Base-by-base conservation (phyloP, 208 protist genomes). In the Herpetomonas tarakana region DNA sequence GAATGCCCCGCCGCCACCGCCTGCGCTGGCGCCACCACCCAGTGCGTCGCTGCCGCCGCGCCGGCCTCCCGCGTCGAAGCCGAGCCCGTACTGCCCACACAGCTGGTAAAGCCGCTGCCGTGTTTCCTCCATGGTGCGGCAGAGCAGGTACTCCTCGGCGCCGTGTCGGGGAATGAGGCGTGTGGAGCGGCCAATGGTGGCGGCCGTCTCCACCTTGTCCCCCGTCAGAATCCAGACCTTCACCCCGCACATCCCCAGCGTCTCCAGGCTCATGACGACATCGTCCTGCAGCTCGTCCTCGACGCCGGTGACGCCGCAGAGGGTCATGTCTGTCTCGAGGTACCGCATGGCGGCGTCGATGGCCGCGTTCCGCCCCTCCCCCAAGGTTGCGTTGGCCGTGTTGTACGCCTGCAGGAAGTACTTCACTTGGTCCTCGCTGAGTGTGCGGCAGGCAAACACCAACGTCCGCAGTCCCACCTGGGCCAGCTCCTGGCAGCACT, bases 221-320 rank as follows among this genome's bases (percentile, higher is more conserved):
- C 98, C 98, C 2, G 98, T 99, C 1, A 99, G 79, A 83, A 99
- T 98, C 98, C 98, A 99, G 6, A 99, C 85, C 39, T 95, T 97
- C 31, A 99, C 93, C 41, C 96, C 97, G n/a, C 97, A 98, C 79
- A 98, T 97, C 47, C 93, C 77, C 0, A 99, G 76, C 38, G 77
- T 88, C 70, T 99, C 98, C 0, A 99, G 74, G 44, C 97, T 98
- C 1, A 78, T 65, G 19, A 83, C 74, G 14, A 97, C 92, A 47
- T 96, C 77, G 41, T 96, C 89, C 82, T 99, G 98, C n/a, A 99
- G 75, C 69, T 96, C 88, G 60, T 99, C 98, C 79, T 99, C 98
- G 2, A 99, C 97, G 9, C 97, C 98, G 2, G 97, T 99, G 0
- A 99, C 75, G 18, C 96, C 92, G 26, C 97, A 69, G 0, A 99